phyloP scores from a whole-genome alignment of 192 early-diverging fungal genomes.

The Lobosporangium transversale region DNA sequence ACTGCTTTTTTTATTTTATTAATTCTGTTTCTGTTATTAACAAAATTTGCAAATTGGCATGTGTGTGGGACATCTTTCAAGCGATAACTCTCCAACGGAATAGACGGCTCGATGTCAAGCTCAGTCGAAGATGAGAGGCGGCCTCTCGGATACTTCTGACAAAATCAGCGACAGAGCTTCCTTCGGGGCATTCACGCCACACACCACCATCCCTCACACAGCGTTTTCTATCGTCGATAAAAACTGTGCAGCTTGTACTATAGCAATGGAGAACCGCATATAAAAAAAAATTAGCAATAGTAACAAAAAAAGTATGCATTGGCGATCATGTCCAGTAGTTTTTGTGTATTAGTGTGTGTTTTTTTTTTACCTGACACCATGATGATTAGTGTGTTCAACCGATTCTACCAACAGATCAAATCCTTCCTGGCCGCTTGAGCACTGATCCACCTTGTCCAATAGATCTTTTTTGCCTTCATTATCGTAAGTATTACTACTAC shows the following conservation, averaged over 20 bases:
- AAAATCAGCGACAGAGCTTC: constrained; percentile 46
- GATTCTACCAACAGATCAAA: constrained; percentile 58
- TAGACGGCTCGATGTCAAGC: neutral
- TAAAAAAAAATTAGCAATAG: neutral
- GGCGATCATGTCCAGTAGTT: neutral
- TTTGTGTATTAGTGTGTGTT: neutral
- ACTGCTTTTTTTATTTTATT: too few species aligned
- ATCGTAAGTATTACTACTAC: neutral
- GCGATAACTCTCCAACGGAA: too few species aligned
- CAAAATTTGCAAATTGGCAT: too few species aligned
- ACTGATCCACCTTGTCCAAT: constrained; percentile 16
- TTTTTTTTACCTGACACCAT: constrained; percentile 50
- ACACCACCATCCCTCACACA: constrained; percentile 72
- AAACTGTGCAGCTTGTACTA: constrained; percentile 68
- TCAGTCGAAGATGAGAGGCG: neutral
- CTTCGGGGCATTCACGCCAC: constrained; percentile 55
- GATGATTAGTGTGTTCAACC: constrained; percentile 54
- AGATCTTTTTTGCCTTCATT: neutral
- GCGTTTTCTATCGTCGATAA: constrained; percentile 63
- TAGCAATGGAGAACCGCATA: neutral
- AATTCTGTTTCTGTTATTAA: too few species aligned
- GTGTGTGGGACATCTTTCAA: too few species aligned
- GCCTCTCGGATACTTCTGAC: constrained; percentile 47
- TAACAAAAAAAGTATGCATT: neutral
- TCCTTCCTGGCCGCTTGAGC: constrained; percentile 14